These are phyloP conservation scores for Colletotrichum filicis DNA, from an alignment of 2,329 filamentous ascomycete genomes.

Conservation along the genomic window DNA sequence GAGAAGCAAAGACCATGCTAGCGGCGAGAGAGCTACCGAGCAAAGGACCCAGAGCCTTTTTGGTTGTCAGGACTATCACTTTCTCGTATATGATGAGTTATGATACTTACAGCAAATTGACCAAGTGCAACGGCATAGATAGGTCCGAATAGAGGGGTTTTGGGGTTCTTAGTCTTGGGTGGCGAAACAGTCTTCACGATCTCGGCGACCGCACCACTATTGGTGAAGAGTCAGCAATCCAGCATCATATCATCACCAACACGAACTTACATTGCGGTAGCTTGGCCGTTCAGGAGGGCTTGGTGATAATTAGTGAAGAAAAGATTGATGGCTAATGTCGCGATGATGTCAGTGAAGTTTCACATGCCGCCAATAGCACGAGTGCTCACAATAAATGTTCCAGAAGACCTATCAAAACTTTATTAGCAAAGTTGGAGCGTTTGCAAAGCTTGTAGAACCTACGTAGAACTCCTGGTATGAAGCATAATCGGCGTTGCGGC, in stretches of 20 bases:
- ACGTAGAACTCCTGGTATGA: conserved; percentile 19
- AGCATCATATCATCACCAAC: no score
- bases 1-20: not conserved
- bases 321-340: conserved; percentile 4
- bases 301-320: conserved; percentile 20
- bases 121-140: not conserved
- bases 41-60: not conserved
- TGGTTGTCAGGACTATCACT: not conserved
- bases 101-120: conserved; percentile 14
- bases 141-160: not conserved
- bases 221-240: not conserved
- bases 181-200: conserved; percentile 9
- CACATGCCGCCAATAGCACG: not conserved
- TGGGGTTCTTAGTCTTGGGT: not conserved
- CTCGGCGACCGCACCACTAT: conserved; percentile 10
- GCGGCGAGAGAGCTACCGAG: not conserved
- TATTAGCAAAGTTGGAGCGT: not conserved
- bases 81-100: not conserved
- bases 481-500: not conserved
- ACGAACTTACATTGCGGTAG: not conserved
- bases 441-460: not conserved
- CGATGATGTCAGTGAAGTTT: not conserved
- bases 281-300: conserved; percentile 14
- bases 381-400: conserved; percentile 15
- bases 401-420: not conserved